Base-by-base conservation (phyloP, 1,284 basidiomycete genomes). In the Meira miltonrushii region DNA sequence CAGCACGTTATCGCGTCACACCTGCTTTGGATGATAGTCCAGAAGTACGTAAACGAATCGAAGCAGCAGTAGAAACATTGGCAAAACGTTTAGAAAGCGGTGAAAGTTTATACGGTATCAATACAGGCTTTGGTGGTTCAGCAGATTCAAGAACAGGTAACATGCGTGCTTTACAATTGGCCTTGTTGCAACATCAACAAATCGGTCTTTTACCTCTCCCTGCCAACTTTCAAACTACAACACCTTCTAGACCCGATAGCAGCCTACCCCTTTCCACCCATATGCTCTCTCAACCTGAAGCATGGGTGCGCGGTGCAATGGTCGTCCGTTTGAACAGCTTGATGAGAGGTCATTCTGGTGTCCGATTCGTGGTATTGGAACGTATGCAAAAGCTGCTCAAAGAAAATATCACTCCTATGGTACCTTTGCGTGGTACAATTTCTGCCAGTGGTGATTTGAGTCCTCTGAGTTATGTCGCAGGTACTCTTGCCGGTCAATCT, bases 301-400 rank as follows among this genome's bases (percentile, higher is more conserved):
- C 88, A 11, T 91, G 89, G 87, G 89, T 90, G 17, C 86, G 89
- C 54, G 90, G 87, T n/a, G 89, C 90, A 0, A 89, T 92, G 66
- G 80, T 90, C 9, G 83, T 92, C 64, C 87, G 90, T 68, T 87
- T 89, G 81, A 92, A 91, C 80, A 90, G 88, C 1, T 57, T 65
- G 19, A 57, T 62, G 41, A 66, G 72, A 17, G 89, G 89, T 0
- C 90, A 92, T 79, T 90, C 88, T 28, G 89, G 87, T 47, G 86
- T 92, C 6, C 83, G 89, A 23, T 86, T 85, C 82, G 85, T 86
- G 63, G 83, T 92, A 39, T 84, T 92, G 60, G 83, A 89, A 78
- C 85, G 85, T 69, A 88, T 92, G 85, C 83, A 83, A 57, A 82
- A 84, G 19, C 12, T 63, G n/a, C 83, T 92, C 52, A 80, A 81